These are phyloP conservation scores for Hydnomerulius pinastri DNA, from an alignment of 768 basidiomycete genomes.

Conservation along the genomic window DNA sequence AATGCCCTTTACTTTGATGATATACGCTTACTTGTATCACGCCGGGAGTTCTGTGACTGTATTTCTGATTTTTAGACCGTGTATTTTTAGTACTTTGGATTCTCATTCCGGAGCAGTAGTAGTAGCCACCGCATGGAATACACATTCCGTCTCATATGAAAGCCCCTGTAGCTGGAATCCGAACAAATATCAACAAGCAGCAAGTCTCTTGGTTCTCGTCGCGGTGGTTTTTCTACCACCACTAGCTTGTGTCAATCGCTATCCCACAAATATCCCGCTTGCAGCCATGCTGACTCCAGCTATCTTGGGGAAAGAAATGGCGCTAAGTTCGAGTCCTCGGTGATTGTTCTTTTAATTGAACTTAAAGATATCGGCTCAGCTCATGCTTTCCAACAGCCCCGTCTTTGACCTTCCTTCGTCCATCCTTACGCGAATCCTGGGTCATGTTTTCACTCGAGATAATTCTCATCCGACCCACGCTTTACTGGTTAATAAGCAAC, in stretches of 20 bases:
- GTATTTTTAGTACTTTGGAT: slow-evolving; percentile 21
- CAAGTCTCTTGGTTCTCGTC: background rate
- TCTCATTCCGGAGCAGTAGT: background rate
- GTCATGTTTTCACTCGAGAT: background rate
- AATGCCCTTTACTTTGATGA: background rate
- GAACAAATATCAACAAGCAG: slow-evolving; percentile 6
- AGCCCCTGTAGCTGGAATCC: background rate
- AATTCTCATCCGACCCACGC: background rate
- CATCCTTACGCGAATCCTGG: slow-evolving; percentile 1
- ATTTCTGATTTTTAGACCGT: slow-evolving; percentile 22
- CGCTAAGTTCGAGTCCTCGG: background rate
- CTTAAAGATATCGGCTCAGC: background rate
- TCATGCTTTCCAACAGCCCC: background rate
- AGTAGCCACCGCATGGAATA: slow-evolving; percentile 2
- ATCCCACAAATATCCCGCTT: background rate
- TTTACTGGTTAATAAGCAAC: background rate
- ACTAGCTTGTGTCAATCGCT: background rate
- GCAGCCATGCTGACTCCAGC: too few species aligned
- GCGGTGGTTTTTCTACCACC: background rate
- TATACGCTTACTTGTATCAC: background rate
- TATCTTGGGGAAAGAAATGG: background rate
- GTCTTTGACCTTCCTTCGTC: background rate
- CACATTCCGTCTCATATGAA: background rate
- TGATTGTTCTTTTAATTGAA: background rate
- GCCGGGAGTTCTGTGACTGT: slow-evolving; percentile 13